A percentile compares a stretch with the other conserved stretches of the same genome.
Conservation (phyloP, 2,329 filamentous ascomycete genomes). For the Ophioceras dolichostomum region DNA sequence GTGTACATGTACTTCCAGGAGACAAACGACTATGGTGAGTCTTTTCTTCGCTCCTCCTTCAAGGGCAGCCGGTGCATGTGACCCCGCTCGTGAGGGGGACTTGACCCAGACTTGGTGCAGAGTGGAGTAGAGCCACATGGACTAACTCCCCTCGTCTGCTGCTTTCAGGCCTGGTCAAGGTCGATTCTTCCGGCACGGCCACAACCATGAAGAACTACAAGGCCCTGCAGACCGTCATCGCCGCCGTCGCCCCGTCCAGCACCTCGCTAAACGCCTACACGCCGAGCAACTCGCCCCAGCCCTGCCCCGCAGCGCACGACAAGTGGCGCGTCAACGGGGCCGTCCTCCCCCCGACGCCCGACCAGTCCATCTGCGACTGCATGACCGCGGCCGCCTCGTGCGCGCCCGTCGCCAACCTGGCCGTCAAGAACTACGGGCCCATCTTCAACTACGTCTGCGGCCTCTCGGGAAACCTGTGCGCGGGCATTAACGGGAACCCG, state of each 20-base stretch:
- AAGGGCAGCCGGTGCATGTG: too few relatives aligned
- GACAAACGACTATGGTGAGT: slow-evolving; percentile 68
- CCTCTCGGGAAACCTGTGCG: slow-evolving; percentile 40
- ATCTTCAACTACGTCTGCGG: slow-evolving; percentile 71
- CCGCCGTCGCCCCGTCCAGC: slow-evolving; percentile 51
- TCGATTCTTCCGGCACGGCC: slow-evolving; percentile 43
- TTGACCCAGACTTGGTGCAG: too few relatives aligned
- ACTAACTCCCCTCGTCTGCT: slow-evolving; percentile 11
- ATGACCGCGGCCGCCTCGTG: slow-evolving; percentile 69
- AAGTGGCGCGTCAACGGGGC: slow-evolving; percentile 57
- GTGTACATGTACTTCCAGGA: slow-evolving; percentile 99
- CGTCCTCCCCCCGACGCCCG: slow-evolving; percentile 69
- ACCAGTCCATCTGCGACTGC: slow-evolving; percentile 70
- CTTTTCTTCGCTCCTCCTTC: neutral
- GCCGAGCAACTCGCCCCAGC: slow-evolving; percentile 55
- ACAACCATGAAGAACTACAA: slow-evolving; percentile 63
- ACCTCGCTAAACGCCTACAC: slow-evolving; percentile 57
- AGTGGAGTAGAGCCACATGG: too few relatives aligned
- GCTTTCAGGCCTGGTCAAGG: slow-evolving; percentile 50
- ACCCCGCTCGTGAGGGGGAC: too few relatives aligned
- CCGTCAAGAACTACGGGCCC: slow-evolving; percentile 44
- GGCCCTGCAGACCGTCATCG: slow-evolving; percentile 58
- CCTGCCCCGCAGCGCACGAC: slow-evolving; percentile 55
- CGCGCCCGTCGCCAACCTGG: slow-evolving; percentile 45
- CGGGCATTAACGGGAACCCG: slow-evolving; percentile 55